phyloP scores from a whole-genome alignment of 768 basidiomycete species.

The Kwoniella dendrophila region DNA sequence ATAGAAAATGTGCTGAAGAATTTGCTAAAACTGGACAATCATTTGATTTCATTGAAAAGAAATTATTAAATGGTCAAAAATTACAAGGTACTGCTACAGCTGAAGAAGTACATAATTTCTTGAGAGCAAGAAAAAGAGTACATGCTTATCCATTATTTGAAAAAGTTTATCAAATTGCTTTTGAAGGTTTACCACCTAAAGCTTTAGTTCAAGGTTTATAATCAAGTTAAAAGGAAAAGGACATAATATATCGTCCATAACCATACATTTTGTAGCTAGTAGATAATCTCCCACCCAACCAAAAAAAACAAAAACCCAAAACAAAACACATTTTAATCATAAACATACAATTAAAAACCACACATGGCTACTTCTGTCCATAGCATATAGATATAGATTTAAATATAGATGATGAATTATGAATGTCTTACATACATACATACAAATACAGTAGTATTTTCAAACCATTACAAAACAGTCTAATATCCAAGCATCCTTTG shows the following conservation, averaged over 20 bases:
- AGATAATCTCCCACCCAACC: background rate
- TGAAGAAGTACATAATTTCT: slow-evolving; percentile 58
- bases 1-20: slow-evolving; percentile 57
- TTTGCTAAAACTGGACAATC: slow-evolving; percentile 58
- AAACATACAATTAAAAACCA: background rate
- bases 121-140: slow-evolving; percentile 54
- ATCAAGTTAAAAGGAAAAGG: background rate
- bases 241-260: background rate
- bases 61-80: slow-evolving; percentile 59
- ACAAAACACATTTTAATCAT: background rate
- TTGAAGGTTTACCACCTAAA: slow-evolving; percentile 45
- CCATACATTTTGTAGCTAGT: slow-evolving; percentile 13
- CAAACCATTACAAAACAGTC: background rate
- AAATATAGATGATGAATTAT: background rate
- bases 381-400: slow-evolving; percentile 22
- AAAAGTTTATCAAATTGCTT: slow-evolving; percentile 54
- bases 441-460: slow-evolving; percentile 1
- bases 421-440: background rate
- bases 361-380: slow-evolving; percentile 3
- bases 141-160: slow-evolving; percentile 55
- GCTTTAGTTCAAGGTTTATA: slow-evolving; percentile 46
- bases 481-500: no score
- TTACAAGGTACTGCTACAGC: slow-evolving; percentile 59
- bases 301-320: background rate
- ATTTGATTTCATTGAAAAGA: slow-evolving; percentile 58